phyloP scores from a whole-genome alignment of 1,284 basidiomycete species.

The Pisolithus thermaeus region DNA sequence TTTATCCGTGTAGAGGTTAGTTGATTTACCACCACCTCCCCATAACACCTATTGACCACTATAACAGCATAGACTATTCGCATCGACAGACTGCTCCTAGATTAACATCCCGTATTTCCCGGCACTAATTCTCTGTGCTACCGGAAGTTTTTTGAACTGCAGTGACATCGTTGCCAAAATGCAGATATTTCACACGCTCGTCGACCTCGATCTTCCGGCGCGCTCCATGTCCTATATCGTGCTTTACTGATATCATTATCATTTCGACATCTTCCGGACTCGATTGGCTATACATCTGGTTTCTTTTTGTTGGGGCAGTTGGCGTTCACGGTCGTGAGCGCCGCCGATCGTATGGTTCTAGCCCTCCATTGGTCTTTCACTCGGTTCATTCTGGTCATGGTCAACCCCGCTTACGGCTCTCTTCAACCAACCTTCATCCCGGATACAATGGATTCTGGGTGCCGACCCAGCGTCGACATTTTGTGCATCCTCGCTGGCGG shows the following conservation, averaged over 20 bases:
- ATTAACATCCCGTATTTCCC: constrained; percentile 28
- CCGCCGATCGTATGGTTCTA: constrained; percentile 30
- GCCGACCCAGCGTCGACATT: constrained; percentile 37
- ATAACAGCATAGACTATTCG: constrained; percentile 23
- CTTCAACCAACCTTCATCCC: neutral
- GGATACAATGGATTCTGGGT: constrained; percentile 31
- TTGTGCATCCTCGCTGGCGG: constrained; percentile 37
- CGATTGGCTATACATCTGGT: constrained; percentile 18
- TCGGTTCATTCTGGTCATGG: constrained; percentile 29
- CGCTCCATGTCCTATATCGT: constrained; percentile 22
- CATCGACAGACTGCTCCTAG: constrained; percentile 27
- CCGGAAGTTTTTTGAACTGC: constrained; percentile 11
- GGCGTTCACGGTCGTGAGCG: constrained; percentile 27
- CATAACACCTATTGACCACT: neutral
- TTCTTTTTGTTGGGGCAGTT: constrained; percentile 26
- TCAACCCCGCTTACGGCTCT: constrained; percentile 10
- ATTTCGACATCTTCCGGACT: constrained; percentile 34
- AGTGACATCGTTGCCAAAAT: constrained; percentile 2
- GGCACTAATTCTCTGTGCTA: constrained; percentile 14
- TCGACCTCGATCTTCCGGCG: constrained; percentile 16
- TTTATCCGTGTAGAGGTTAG: constrained; percentile 39
- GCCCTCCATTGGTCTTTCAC: constrained; percentile 23
- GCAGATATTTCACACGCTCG: constrained; percentile 5
- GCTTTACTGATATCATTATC: constrained; percentile 40
- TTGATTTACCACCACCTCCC: constrained; percentile 5